Evolutionary conservation across 306 rosid species (phyloP).

Genomic region (Corylus americana): DNA sequence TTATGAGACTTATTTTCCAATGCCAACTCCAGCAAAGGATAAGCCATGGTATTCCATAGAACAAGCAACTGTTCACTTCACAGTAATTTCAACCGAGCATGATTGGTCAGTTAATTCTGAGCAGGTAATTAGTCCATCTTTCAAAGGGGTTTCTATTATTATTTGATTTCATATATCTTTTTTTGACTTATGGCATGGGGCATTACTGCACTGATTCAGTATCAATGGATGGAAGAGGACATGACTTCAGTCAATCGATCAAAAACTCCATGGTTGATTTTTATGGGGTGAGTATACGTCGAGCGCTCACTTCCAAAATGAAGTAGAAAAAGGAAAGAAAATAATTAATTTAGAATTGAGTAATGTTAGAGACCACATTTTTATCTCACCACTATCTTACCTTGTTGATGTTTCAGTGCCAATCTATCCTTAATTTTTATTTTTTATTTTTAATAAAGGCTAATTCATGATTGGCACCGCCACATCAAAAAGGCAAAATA

Average conservation of each 20-base stretch:
- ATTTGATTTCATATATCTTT: background rate
- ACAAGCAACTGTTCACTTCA: conserved; percentile 75
- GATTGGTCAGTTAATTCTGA: conserved; percentile 58
- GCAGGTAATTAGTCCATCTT: conserved; percentile 48
- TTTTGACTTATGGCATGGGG: background rate
- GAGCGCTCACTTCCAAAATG: too few species aligned
- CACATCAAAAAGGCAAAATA: too few species aligned
- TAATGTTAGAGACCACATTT: too few species aligned
- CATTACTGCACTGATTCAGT: conserved; percentile 40
- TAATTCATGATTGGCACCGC: too few species aligned
- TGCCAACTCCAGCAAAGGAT: conserved; percentile 77
- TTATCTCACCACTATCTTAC: too few species aligned
- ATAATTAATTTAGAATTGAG: too few species aligned
- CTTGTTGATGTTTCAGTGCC: too few species aligned
- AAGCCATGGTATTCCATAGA: conserved; percentile 96
- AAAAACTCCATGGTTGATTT: conserved; percentile 82
- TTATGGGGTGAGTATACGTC: conserved; percentile 61
- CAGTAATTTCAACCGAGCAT: conserved; percentile 87
- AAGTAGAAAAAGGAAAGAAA: too few species aligned
- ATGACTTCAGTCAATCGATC: conserved; percentile 74
- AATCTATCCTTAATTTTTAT: too few species aligned
- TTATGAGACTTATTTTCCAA: conserved; percentile 82
- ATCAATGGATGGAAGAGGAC: conserved; percentile 77
- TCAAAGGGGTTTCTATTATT: background rate
- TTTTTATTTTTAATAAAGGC: too few species aligned